Conservation (phyloP, 805 yeast genomes). For the Kazachstania bromeliacearum region DNA sequence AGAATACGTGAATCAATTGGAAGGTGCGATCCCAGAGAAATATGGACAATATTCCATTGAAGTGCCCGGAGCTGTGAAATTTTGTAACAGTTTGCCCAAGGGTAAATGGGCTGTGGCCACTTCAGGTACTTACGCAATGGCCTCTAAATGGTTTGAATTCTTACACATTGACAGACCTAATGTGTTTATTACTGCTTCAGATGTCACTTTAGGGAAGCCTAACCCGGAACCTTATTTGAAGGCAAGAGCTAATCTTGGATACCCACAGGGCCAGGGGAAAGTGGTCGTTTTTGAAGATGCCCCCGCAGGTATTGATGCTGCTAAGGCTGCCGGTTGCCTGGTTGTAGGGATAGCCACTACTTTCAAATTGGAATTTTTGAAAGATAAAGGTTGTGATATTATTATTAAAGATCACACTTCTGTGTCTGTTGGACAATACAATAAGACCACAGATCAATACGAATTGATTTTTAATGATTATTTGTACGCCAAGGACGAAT, state of each 20-base stretch:
- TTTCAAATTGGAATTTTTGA: slow-evolving; percentile 57
- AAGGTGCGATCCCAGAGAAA: slow-evolving; percentile 59
- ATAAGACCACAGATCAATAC: slow-evolving; percentile 33
- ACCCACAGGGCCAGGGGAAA: slow-evolving; percentile 31
- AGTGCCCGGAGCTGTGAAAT: slow-evolving; percentile 65
- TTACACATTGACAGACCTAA: slow-evolving; percentile 55
- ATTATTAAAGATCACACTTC: slow-evolving; percentile 65
- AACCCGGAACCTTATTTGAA: slow-evolving; percentile 71
- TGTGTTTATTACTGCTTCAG: slow-evolving; percentile 73
- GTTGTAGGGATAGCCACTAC: slow-evolving; percentile 79
- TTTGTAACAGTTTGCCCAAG: slow-evolving; percentile 44
- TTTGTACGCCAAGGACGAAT: slow-evolving; percentile 31
- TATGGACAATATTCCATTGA: slow-evolving; percentile 67
- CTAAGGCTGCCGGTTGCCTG: slow-evolving; percentile 73
- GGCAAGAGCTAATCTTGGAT: slow-evolving; percentile 38
- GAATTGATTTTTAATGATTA: slow-evolving; percentile 32
- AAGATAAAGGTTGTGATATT: slow-evolving; percentile 71
- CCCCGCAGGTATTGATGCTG: slow-evolving; percentile 79
- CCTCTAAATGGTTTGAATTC: slow-evolving; percentile 68
- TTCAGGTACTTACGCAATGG: slow-evolving; percentile 69
- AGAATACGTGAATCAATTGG: slow-evolving; percentile 55
- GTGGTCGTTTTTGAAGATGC: slow-evolving; percentile 80
- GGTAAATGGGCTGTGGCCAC: slow-evolving; percentile 83
- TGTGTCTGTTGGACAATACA: slow-evolving; percentile 49
- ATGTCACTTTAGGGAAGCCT: slow-evolving; percentile 74